Evolutionary conservation across 352 stramenopile genomes (phyloP).

Genomic region (Phytopythium sindhum): DNA sequence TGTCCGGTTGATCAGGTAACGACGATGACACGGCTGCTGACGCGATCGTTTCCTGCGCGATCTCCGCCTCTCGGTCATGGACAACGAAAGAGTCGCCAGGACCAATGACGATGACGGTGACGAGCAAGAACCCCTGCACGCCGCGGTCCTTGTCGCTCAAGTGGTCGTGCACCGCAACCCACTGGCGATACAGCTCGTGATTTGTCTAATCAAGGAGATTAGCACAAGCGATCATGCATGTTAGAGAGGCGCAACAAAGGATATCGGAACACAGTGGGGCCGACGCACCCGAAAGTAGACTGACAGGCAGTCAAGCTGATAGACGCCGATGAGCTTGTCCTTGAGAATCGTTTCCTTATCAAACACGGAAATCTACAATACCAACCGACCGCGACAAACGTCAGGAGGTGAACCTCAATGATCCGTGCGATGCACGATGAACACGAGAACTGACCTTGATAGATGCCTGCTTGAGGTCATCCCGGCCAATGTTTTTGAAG

Average conservation of each 20-base stretch:
- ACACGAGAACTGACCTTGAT: slow-evolving; percentile 43
- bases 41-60: slow-evolving; percentile 45
- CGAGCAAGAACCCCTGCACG: slow-evolving; percentile 77
- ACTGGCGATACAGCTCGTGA: slow-evolving; percentile 88
- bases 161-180: slow-evolving; percentile 90
- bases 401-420: slow-evolving; percentile 1
- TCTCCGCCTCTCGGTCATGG: slow-evolving; percentile 66
- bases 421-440: background rate
- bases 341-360: slow-evolving; percentile 67
- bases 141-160: slow-evolving; percentile 77
- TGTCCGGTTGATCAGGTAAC: slow-evolving; percentile 8
- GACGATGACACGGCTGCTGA: slow-evolving; percentile 9
- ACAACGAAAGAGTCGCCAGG: slow-evolving; percentile 63
- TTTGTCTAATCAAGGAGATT: slow-evolving; percentile 30
- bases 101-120: slow-evolving; percentile 67
- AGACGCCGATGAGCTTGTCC: slow-evolving; percentile 84
- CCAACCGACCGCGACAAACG: background rate
- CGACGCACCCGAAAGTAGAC: slow-evolving; percentile 61
- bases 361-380: slow-evolving; percentile 56
- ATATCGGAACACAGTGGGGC: background rate
- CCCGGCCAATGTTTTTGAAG: slow-evolving; percentile 75
- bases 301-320: slow-evolving; percentile 78
- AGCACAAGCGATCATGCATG: background rate
- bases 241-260: background rate
- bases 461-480: slow-evolving; percentile 59